Base-by-base conservation (phyloP, 495 filamentous ascomycete genomes). In the Penicillium atrosanguineum region DNA sequence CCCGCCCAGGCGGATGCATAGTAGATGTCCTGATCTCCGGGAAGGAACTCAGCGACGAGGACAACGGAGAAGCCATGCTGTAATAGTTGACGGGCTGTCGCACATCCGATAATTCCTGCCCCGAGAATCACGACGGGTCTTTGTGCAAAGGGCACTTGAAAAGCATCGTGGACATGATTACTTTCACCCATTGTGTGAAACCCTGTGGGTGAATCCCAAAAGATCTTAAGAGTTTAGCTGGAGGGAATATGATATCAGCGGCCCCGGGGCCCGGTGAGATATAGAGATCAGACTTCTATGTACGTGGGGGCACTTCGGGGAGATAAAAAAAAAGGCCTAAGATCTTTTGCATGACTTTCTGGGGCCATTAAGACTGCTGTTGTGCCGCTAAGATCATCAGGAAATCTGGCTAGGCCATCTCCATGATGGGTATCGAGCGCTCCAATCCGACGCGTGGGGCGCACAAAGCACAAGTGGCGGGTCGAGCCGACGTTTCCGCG, bases 1-100 rank as follows among this genome's bases (percentile, higher is more conserved):
- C 73, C 73, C 15, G 73, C 73, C 73, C 73, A 76, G 12, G 73
- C 73, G 7, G 73, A 76, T 19, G 73, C 71, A 53, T 76, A 76
- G 28, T 63, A 53, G n/a, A 74, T 69, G 40, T 63, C 61, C 49
- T 74, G 64, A 44, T 76, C 71, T 18, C 73, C 73, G 0, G 73
- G 73, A 5, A 76, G 57, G 53, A 68, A 74, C 49, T 76, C 73
- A 8, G 70, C 73, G 8, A 76, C 69, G 46, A 76, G 23, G 7
- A 63, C 59, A 2, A 76, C 72, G 4, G 65, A 56, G 49, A 76
- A 75, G 0, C 73, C 73, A n/a, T 60, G 60, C 11, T 60, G 58
- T 1, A 76, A 50, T 9, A 76, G 57, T 49, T 72, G 71, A 20
- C 64, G 65, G 3, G 73, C 73, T 0, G 73, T 57, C 3, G 73